Percentiles rank a stretch among this genome's conserved stretches.
These are phyloP conservation scores for Candida nemodendra DNA, from an alignment of 805 yeast species.

Conservation along the genomic window DNA sequence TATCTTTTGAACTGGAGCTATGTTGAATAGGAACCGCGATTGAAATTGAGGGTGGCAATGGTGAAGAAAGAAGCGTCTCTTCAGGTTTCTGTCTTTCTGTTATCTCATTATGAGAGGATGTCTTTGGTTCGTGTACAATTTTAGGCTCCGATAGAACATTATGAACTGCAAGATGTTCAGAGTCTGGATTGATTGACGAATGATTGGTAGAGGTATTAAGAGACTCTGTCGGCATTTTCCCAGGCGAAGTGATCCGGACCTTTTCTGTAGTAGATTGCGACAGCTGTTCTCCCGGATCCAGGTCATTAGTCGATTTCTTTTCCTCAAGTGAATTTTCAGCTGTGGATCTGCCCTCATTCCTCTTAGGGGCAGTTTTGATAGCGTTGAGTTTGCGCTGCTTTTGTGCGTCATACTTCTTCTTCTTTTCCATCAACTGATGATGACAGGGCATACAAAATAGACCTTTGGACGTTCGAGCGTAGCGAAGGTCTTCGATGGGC, in stretches of 20 bases:
- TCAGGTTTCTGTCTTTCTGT: not conserved
- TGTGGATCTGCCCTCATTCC: not conserved
- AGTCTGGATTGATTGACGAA: not conserved
- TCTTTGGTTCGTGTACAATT: not conserved
- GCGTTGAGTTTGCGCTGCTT: conserved; percentile 23
- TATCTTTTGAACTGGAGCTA: not conserved
- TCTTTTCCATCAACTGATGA: conserved; percentile 72
- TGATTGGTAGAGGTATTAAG: conserved; percentile 7
- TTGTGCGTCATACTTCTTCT: conserved; percentile 58
- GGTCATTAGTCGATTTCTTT: conserved; percentile 3
- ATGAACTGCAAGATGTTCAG: conserved; percentile 4
- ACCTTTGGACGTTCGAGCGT: conserved; percentile 92
- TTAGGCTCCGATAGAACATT: not conserved
- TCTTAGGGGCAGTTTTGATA: conserved; percentile 1
- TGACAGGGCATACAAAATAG: conserved; percentile 92
- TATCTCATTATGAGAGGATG: not conserved
- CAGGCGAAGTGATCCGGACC: conserved; percentile 13
- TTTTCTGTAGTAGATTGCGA: conserved; percentile 13
- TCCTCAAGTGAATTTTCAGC: conserved; percentile 3
- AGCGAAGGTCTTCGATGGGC: conserved; percentile 82
- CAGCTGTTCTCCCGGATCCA: conserved; percentile 13
- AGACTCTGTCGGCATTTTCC: conserved; percentile 16
- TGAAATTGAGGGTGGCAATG: not conserved
- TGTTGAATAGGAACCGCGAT: not conserved
- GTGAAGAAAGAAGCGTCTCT: not conserved